Conservation (phyloP, 83 land plant species). For the Larix sibirica region DNA sequence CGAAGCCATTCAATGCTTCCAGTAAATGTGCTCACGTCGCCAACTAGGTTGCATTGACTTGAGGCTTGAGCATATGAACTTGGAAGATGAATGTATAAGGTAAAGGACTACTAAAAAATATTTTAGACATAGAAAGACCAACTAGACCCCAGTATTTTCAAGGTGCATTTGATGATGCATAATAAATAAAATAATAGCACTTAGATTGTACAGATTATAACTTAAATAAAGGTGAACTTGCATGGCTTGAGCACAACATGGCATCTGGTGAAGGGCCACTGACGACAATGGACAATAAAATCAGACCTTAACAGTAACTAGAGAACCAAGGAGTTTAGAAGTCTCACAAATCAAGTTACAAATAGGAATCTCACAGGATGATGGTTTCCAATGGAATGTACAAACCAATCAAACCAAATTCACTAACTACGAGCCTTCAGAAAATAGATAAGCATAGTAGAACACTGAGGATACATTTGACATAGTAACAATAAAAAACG, state of each 20-base stretch:
- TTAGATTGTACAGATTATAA: constrained; percentile 10
- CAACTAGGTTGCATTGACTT: constrained; percentile 14
- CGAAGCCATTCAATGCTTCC: constrained; percentile 14
- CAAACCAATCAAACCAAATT: constrained; percentile 11
- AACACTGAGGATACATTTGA: not conserved
- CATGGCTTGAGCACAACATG: constrained; percentile 8
- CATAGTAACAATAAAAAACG: not conserved
- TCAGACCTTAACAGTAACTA: constrained; percentile 9
- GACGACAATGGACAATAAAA: constrained; percentile 1
- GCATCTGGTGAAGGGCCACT: not conserved
- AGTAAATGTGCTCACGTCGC: constrained; percentile 15
- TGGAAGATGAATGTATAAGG: constrained; percentile 2
- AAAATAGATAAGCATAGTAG: not conserved
- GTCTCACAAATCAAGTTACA: not conserved
- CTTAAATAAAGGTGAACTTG: not conserved
- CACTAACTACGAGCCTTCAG: not conserved
- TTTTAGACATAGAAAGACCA: not conserved
- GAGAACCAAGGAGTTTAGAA: constrained; percentile 5
- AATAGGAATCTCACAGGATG: not conserved
- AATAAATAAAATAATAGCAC: constrained; percentile 19
- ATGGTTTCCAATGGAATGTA: constrained; percentile 7
- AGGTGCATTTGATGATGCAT: not conserved
- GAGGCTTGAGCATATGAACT: constrained; percentile 9
- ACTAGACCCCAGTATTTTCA: not conserved
- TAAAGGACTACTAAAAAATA: not conserved